These are phyloP conservation scores for Candida stauntonica DNA, from an alignment of 805 yeast species.

Conservation along the genomic window DNA sequence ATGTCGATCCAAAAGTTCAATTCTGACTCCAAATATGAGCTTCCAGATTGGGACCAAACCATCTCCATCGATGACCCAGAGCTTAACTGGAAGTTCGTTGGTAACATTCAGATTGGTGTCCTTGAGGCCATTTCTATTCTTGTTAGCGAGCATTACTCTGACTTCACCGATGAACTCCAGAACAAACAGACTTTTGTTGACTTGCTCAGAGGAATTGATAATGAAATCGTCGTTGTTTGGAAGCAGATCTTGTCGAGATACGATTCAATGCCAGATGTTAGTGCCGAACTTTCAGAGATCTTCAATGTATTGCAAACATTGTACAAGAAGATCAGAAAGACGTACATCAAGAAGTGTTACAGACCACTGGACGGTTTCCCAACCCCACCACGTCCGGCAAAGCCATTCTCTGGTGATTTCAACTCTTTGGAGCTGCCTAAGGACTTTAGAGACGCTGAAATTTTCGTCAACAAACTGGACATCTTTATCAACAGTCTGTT, in stretches of 20 bases:
- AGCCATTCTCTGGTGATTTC: constrained; percentile 5
- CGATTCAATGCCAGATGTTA: constrained; percentile 19
- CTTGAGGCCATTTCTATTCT: constrained; percentile 71
- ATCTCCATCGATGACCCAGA: constrained; percentile 37
- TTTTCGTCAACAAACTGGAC: constrained; percentile 62
- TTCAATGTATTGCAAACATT: constrained; percentile 34
- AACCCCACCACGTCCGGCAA: constrained; percentile 5
- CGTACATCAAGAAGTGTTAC: constrained; percentile 66
- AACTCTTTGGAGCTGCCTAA: constrained; percentile 23
- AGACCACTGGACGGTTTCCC: constrained; percentile 42
- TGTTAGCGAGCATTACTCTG: constrained; percentile 67
- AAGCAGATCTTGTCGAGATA: constrained; percentile 30
- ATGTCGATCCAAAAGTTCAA: constrained; percentile 40
- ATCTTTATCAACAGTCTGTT: constrained; percentile 54
- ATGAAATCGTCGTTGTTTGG: constrained; percentile 55
- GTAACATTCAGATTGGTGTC: constrained; percentile 77
- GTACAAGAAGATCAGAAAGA: constrained; percentile 62
- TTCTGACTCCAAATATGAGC: constrained; percentile 23
- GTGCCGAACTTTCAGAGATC: constrained; percentile 27
- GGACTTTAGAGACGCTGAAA: constrained; percentile 48
- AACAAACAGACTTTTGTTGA: constrained; percentile 60
- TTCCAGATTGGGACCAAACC: constrained; percentile 57
- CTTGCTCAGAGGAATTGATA: constrained; percentile 61
- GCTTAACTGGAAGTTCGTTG: constrained; percentile 61
- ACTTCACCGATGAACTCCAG: constrained; percentile 63